These are phyloP conservation scores for Reticulascus tulasneorum DNA, from an alignment of 2,329 filamentous ascomycete species.

Conservation along the genomic window DNA sequence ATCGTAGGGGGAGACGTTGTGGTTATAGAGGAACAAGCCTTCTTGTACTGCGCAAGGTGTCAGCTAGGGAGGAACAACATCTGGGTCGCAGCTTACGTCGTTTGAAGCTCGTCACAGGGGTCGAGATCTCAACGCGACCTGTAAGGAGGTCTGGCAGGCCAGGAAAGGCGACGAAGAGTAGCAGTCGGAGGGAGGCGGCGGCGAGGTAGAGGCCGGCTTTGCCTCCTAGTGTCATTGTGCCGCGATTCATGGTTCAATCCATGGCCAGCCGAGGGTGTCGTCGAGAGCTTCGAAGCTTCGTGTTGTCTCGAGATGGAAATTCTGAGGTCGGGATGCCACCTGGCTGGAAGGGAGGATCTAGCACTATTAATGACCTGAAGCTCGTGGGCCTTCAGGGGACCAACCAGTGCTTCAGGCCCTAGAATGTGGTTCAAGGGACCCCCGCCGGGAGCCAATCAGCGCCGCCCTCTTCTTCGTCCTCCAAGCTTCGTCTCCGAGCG, in stretches of 20 bases:
- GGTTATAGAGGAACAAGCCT: slow-evolving; percentile 90
- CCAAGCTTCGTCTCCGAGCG: slow-evolving; percentile 10
- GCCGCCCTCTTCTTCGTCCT: too few species aligned
- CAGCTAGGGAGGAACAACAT: not conserved
- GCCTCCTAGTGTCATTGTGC: slow-evolving; percentile 35
- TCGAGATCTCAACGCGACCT: slow-evolving; percentile 92
- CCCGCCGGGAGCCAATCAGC: too few species aligned
- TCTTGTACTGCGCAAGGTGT: slow-evolving; percentile 69
- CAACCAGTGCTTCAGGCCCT: too few species aligned
- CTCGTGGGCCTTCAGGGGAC: too few species aligned
- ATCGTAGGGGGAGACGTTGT: slow-evolving; percentile 95
- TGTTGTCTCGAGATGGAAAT: slow-evolving; percentile 8
- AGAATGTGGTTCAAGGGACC: too few species aligned
- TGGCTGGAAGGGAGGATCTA: slow-evolving; percentile 17
- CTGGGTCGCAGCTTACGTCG: slow-evolving; percentile 59
- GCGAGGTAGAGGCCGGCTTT: slow-evolving; percentile 62
- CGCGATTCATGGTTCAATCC: slow-evolving; percentile 12
- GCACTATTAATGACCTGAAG: too few species aligned
- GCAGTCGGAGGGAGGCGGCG: slow-evolving; percentile 73
- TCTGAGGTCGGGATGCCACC: slow-evolving; percentile 19
- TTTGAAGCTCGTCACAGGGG: slow-evolving; percentile 97
- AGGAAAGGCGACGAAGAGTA: slow-evolving; percentile 78
- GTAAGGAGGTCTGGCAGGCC: slow-evolving; percentile 80
- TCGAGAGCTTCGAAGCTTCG: slow-evolving; percentile 4
- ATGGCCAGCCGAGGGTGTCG: slow-evolving; percentile 9